phyloP scores from a whole-genome alignment of 208 protist species.

The Acanthamoeba lenticulata region DNA sequence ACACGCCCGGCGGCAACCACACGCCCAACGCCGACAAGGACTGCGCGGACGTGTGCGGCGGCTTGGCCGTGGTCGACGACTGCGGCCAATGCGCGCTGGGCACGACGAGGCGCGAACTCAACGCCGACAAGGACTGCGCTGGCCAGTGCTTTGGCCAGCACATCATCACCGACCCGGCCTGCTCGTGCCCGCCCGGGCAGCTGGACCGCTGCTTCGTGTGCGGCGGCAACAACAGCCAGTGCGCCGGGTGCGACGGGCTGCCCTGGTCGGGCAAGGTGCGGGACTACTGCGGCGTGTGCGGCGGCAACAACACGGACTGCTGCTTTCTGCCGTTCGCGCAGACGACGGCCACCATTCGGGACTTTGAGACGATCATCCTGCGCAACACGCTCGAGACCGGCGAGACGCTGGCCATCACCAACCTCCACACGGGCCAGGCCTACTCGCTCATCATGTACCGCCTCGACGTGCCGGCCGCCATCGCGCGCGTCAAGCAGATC shows the following conservation, averaged over 20 bases:
- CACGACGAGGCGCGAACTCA: background rate
- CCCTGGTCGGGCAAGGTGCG: background rate
- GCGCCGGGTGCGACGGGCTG: background rate
- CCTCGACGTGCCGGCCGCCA: background rate
- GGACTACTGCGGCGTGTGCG: constrained; percentile 7
- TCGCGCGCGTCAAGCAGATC: background rate
- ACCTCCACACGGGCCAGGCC: background rate
- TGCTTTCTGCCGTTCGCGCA: background rate
- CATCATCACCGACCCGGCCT: background rate
- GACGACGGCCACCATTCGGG: background rate
- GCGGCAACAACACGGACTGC: constrained; percentile 1
- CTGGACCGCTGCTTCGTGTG: constrained; percentile 1
- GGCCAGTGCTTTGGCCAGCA: constrained; percentile 22
- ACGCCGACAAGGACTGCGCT: background rate
- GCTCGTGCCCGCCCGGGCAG: background rate
- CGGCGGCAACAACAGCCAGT: constrained; percentile 1
- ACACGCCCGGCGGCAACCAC: background rate
- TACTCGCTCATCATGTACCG: background rate
- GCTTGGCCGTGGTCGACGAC: background rate
- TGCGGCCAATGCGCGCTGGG: background rate
- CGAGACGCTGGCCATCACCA: background rate
- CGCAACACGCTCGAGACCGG: background rate
- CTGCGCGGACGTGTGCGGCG: background rate
- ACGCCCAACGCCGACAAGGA: background rate
- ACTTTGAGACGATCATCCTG: background rate